A percentile compares a stretch with the other conserved stretches of the same genome.
Conservation (phyloP, 768 basidiomycete species). For the Pisolithus tinctorius region DNA sequence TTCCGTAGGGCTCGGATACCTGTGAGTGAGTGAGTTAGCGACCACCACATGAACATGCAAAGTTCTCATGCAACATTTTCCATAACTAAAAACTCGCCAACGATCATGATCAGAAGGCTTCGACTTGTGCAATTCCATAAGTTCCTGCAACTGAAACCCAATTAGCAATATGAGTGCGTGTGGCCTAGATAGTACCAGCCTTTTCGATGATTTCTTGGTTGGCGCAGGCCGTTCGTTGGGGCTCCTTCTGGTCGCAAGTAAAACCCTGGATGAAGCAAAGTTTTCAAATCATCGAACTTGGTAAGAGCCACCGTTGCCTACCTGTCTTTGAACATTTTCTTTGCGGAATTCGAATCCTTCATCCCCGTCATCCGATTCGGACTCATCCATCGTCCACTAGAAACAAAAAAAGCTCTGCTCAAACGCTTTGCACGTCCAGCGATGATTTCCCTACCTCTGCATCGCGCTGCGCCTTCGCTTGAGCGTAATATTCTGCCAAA, state of each 20-base stretch:
- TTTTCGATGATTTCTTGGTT: conserved; percentile 77
- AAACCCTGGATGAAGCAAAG: conserved; percentile 42
- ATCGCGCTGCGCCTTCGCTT: conserved; percentile 46
- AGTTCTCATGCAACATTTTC: conserved; percentile 45
- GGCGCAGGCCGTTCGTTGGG: conserved; percentile 30
- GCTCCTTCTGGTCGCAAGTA: conserved; percentile 51
- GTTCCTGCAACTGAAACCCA: conserved; percentile 50
- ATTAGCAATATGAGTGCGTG: background rate
- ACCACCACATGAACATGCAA: background rate
- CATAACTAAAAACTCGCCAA: conserved; percentile 63
- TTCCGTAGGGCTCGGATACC: conserved; percentile 54
- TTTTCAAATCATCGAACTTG: background rate
- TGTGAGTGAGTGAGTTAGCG: conserved; percentile 16
- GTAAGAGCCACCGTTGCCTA: conserved; percentile 7
- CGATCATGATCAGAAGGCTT: conserved; percentile 54
- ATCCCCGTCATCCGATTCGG: conserved; percentile 28
- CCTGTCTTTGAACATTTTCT: conserved; percentile 23
- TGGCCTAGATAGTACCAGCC: conserved; percentile 28
- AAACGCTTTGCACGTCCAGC: background rate
- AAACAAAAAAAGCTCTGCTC: background rate
- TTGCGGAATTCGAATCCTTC: conserved; percentile 9
- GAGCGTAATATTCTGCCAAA: conserved; percentile 55
- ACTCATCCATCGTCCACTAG: conserved; percentile 31
- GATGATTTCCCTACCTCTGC: conserved; percentile 29
- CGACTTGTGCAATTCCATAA: conserved; percentile 57